A percentile compares a stretch with the other conserved stretches of the same genome.
Evolutionary conservation across 1,139 yeast species (phyloP).

Genomic region (Nadsonia starkeyi-henricii): DNA sequence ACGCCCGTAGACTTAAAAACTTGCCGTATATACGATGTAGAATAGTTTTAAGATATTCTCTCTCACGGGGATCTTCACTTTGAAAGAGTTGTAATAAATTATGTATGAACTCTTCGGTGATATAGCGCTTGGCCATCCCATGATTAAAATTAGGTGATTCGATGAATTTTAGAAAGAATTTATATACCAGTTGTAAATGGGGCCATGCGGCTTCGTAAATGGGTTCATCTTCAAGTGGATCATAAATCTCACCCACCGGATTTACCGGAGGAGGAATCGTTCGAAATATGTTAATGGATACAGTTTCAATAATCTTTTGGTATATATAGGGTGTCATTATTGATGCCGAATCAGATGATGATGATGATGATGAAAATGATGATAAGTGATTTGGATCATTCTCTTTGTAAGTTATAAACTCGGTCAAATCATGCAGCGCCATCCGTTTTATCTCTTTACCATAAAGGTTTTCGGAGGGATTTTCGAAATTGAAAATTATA

Average conservation of each 20-base stretch:
- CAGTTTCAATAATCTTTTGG: constrained; percentile 78
- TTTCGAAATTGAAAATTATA: constrained; percentile 83
- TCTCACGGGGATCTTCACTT: constrained; percentile 91
- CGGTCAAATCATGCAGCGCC: constrained; percentile 79
- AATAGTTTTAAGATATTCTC: constrained; percentile 90
- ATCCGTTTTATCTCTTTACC: constrained; percentile 86
- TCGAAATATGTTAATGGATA: constrained; percentile 73
- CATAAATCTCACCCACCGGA: constrained; percentile 89
- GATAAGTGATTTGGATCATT: neutral
- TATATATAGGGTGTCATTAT: constrained; percentile 80
- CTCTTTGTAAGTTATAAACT: constrained; percentile 42
- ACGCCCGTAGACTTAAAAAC: constrained; percentile 77
- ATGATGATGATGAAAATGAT: constrained; percentile 9
- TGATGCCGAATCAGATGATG: neutral
- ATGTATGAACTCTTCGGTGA: constrained; percentile 80
- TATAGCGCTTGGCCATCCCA: constrained; percentile 80
- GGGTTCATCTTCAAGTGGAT: constrained; percentile 98
- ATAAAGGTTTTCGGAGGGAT: constrained; percentile 79
- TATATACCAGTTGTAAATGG: constrained; percentile 94
- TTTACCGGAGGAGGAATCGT: constrained; percentile 98
- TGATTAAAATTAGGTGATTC: constrained; percentile 94
- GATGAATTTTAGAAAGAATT: constrained; percentile 79
- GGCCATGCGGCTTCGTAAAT: constrained; percentile 97
- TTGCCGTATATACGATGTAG: constrained; percentile 93
- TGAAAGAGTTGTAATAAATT: constrained; percentile 78